Evolutionary conservation across 1,284 basidiomycete species (phyloP), one percentile per base, ranked within the genome.

Genomic region (Tilletiaria anomala): DNA sequence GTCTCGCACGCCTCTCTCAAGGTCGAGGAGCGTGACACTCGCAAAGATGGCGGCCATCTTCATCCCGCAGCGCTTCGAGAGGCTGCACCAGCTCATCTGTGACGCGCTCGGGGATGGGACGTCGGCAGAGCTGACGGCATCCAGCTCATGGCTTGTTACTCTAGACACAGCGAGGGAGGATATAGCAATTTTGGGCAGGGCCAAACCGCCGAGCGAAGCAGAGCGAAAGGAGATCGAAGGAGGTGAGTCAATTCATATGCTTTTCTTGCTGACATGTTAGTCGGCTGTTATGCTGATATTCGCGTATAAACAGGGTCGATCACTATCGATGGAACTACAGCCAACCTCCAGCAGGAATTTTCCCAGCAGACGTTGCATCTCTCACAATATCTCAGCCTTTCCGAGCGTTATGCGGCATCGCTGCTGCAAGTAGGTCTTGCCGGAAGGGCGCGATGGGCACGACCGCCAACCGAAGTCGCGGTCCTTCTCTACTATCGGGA

Each of bases 331-430:
- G 62, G 60, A 17, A 39, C 40, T 6, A 41, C 51, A 3, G 55
- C 58, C 40, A 45, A 44, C 20, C 46, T 66, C 44, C 60, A 64
- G 24, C 46, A 51, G 5, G 64, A 66, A 44, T 66, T 58, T 48
- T 52, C 60, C 6, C 56, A 59, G 32, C 56, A 58, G 43, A 53
- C 58, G 38, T 48, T 63, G 4, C 39, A 59, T 17, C 51, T 66
- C 14, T 45, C 62, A 5, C 51, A 52, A 20, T 49, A 58, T 36
- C 46, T 65, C 3, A 18, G 42, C 19, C 51, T 65, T 23, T 65
- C 63, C 18, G 63, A 64, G 39, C 46, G 47, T 32, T 65, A 55
- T 40, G 59, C 61, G 12, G 64, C 64, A 6, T 65, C 60, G 4
- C 51, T 66, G 18, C 46, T 66, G 10, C 60, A 65, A 32, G 62